Evolutionary conservation across 139 green algal species (phyloP), one percentile per base, ranked within the genome.

Genomic region (Chlorella sp.): DNA sequence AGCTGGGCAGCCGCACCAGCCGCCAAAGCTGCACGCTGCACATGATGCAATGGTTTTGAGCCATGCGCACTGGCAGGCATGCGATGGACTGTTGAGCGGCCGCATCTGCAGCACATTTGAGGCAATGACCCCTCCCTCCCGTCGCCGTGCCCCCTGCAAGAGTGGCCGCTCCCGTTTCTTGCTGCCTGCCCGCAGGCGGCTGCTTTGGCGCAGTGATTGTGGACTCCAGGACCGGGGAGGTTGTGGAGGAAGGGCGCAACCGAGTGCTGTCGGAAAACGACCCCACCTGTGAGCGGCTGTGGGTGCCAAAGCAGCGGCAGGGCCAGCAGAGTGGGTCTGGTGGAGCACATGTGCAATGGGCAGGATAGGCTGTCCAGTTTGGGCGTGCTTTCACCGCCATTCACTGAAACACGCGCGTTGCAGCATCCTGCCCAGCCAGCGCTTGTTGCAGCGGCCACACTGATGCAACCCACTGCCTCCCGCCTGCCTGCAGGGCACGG

Each of bases 201-300:
- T 89, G 82, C 44, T 92, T 92, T 72, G 88, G 88, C 11, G 88
- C 88, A 30, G 71, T 91, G 15, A 57, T 92, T 3, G 89, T 92
- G 30, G 80, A 90, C 62, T 63, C 80, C 9, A 21, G 20, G 20
- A 89, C 51, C n/a, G 84, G 84, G 47, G 74, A 88, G 36, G 86
- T 92, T 17, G 72, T 92, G 51, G 89, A 87, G n/a, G 89, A 92
- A 76, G 89, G 89, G 13, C 86, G 89, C 80, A 92, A 92, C 74
- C 85, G 89, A n/a, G 89, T 92, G 16, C 38, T 92, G 39, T 78
- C 72, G 21, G 38, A 85, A 36, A 88, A 82, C 41, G 89, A 92
- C 28, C 89, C 89, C 34, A 92, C 87, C 26, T 91, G 86, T 25
- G 32, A 44, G 65, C 65, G 0, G 68, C 5, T 34, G 20, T 25